Evolutionary conservation across 108 stramenopile genomes (phyloP).

Genomic region (Nitzschia palea): DNA sequence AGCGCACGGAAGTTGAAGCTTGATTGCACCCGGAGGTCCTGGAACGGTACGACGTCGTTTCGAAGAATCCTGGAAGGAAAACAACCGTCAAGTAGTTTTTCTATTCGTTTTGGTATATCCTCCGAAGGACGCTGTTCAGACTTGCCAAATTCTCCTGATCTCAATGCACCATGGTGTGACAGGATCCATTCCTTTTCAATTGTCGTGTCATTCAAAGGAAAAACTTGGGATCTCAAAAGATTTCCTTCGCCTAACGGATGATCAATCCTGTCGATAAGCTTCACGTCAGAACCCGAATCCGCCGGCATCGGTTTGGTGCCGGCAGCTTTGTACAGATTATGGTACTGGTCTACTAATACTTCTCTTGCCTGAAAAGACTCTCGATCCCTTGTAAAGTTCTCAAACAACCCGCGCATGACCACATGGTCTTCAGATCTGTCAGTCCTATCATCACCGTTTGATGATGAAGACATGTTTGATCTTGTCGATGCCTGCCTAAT

Average conservation of each 20-base stretch:
- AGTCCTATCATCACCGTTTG: conserved; percentile 18
- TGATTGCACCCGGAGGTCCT: conserved; percentile 35
- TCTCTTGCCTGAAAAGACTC: conserved; percentile 28
- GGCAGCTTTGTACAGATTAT: conserved; percentile 31
- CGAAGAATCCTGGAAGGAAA: conserved; percentile 59
- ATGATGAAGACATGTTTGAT: background rate
- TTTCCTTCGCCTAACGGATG: conserved; percentile 8
- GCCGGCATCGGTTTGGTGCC: background rate
- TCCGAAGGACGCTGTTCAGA: conserved; percentile 5
- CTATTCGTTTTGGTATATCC: conserved; percentile 36
- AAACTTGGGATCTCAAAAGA: conserved; percentile 43
- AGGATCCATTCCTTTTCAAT: conserved; percentile 61
- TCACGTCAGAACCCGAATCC: background rate
- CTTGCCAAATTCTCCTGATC: conserved; percentile 1
- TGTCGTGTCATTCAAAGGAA: conserved; percentile 37
- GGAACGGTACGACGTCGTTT: conserved; percentile 42
- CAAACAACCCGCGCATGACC: conserved; percentile 37
- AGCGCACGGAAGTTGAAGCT: conserved; percentile 67
- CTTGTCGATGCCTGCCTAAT: conserved; percentile 17
- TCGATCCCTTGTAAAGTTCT: conserved; percentile 43
- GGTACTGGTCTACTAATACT: conserved; percentile 41
- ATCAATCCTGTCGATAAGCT: background rate
- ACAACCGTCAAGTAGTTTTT: conserved; percentile 46
- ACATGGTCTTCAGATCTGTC: conserved; percentile 13
- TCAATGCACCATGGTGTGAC: conserved; percentile 27